A percentile compares a stretch with the other conserved stretches of the same genome.
Evolutionary conservation across 345 rosid species (phyloP).

Genomic region (Streptanthus diversifolius): DNA sequence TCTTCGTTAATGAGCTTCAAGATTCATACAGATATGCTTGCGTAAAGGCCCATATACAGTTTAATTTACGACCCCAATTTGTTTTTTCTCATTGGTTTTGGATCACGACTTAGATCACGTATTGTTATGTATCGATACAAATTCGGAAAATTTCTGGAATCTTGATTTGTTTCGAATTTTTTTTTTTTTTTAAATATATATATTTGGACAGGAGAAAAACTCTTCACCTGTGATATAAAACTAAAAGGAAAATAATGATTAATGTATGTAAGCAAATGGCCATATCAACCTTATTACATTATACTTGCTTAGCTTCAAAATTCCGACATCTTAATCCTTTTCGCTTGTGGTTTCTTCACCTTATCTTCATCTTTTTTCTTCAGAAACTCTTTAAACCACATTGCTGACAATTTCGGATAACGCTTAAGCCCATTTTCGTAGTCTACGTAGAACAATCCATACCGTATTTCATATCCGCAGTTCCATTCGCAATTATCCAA

Average conservation of each 20-base stretch:
- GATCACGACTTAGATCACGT: not conserved
- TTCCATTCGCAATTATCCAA: constrained; percentile 60
- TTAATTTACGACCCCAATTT: not conserved
- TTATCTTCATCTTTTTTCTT: constrained; percentile 3
- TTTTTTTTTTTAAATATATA: too few species aligned
- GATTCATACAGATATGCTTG: not conserved
- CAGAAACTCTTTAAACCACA: constrained; percentile 54
- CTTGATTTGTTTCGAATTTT: not conserved
- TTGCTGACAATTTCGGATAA: constrained; percentile 51
- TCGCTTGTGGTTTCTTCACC: not conserved
- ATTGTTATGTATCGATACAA: not conserved
- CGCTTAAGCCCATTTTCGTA: constrained; percentile 45
- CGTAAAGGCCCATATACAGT: not conserved
- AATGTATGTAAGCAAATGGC: not conserved
- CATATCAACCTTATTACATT: not conserved
- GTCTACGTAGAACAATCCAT: constrained; percentile 51
- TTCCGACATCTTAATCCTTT: constrained; percentile 3
- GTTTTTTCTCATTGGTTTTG: not conserved
- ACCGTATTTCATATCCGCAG: constrained; percentile 45
- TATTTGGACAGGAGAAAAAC: constrained; percentile 1
- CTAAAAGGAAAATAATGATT: not conserved
- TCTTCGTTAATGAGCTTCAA: not conserved
- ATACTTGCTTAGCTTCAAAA: not conserved
- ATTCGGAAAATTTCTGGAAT: not conserved
- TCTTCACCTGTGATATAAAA: not conserved